Evolutionary conservation across 495 filamentous ascomycete species (phyloP), one percentile per base, ranked within the genome.

Genomic region (Trichoderma orchidacearum): DNA sequence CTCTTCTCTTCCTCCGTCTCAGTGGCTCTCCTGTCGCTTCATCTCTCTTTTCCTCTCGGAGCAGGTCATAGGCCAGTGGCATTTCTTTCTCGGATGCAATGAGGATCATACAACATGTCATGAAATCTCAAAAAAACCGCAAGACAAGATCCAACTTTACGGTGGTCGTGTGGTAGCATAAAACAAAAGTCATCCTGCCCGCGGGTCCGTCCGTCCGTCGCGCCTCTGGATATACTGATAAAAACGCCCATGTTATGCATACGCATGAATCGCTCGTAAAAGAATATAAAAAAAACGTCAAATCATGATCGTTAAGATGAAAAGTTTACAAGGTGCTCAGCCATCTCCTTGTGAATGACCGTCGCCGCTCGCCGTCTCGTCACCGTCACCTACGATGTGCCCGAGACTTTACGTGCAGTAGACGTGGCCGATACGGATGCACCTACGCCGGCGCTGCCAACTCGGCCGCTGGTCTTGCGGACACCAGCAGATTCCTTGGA

Each of bases 391-490:
- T 55, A 55, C 7, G 53, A 55, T 23, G 53, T 34, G 35, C 71
- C 74, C 29, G 72, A 76, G 41, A 75, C 63, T 65, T 76, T 77
- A 31, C 75, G 64, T 17, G 62, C 60, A 17, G 67, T 59, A 8
- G 62, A 59, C 12, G 68, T 56, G 34, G 62, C 62, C 23, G 61
- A 59, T 12, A 64, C 64, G 13, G 68, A 56, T 21, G 58, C 60
- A 30, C 62, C 56, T 11, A 61, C 64, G 25, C 84, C 83, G 15
- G 85, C 72, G 64, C 91, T 95, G 7, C 90, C 90, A n/a, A 96
- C 78, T 8, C 92, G 81, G n/a, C 90, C 89, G 67, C 90, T 96
- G 5, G 86, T 85, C 74, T 98, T 98, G 55, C 92, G 81, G 25
- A 96, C 85, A 13, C 88, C 89, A 27, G 75, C 76, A 55, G 63